Percentiles rank a stretch among this genome's conserved stretches.
Conservation (phyloP, 2,329 filamentous ascomycete genomes). For the Nothophaeocryptopus gaeumannii region DNA sequence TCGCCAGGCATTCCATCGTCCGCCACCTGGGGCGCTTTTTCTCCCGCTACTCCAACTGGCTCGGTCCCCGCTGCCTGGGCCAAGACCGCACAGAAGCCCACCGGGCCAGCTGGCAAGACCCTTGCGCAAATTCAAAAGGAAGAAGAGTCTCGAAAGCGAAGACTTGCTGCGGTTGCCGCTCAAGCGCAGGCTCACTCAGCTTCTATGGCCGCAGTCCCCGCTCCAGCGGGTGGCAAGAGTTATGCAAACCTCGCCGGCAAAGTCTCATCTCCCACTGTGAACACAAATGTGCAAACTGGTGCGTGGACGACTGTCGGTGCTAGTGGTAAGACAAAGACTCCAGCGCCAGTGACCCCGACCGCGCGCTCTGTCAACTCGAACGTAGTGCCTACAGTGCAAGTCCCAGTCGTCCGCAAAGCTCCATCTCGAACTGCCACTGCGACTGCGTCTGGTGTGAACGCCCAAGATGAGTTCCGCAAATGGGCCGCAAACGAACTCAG, state of each 20-base stretch:
- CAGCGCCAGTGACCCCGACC: slow-evolving; percentile 50
- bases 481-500: slow-evolving; percentile 81
- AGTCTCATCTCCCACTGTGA: slow-evolving; percentile 43
- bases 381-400: slow-evolving; percentile 34
- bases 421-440: slow-evolving; percentile 56
- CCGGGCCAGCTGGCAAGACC: slow-evolving; percentile 69
- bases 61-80: slow-evolving; percentile 58
- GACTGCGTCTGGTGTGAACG: slow-evolving; percentile 54
- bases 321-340: slow-evolving; percentile 83
- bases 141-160: slow-evolving; percentile 85
- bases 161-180: slow-evolving; percentile 54
- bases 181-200: slow-evolving; percentile 41
- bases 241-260: slow-evolving; percentile 95
- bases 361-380: slow-evolving; percentile 49
- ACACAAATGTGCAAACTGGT: slow-evolving; percentile 47
- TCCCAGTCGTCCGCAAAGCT: slow-evolving; percentile 34
- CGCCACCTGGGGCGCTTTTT: slow-evolving; percentile 83
- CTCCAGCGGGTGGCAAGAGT: slow-evolving; percentile 66
- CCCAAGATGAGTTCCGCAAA: slow-evolving; percentile 89
- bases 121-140: slow-evolving; percentile 95
- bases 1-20: slow-evolving; percentile 78
- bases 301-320: slow-evolving; percentile 96
- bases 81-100: slow-evolving; percentile 59
- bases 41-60: slow-evolving; percentile 59
- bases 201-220: slow-evolving; percentile 42